These are phyloP conservation scores for Heterobasidion irregulare DNA, from an alignment of 1,284 basidiomycete genomes.

Conservation along the genomic window DNA sequence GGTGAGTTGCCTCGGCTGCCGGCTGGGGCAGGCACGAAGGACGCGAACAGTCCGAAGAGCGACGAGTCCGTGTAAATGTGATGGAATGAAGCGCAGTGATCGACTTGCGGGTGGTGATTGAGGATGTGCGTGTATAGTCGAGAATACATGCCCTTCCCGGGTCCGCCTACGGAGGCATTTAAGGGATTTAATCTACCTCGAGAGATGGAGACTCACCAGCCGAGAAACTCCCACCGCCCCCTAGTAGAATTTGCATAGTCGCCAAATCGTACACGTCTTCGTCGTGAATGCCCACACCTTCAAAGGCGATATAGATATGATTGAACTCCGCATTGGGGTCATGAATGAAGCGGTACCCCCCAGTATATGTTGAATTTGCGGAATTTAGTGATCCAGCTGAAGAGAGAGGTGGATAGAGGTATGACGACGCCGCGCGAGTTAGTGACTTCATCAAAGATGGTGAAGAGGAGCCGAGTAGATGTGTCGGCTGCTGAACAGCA, in stretches of 20 bases:
- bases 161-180: conserved; percentile 52
- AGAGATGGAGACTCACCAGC: conserved; percentile 48
- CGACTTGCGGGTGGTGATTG: conserved; percentile 90
- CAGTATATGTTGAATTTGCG: conserved; percentile 59
- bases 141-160: conserved; percentile 99
- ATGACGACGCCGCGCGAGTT: conserved; percentile 65
- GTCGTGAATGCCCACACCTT: conserved; percentile 89
- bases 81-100: conserved; percentile 97
- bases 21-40: conserved; percentile 70
- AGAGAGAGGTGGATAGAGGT: conserved; percentile 44
- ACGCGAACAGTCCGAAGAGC: conserved; percentile 88
- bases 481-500: conserved; percentile 24
- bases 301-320: conserved; percentile 90
- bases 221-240: conserved; percentile 93
- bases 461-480: conserved; percentile 45
- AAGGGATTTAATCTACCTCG: background rate
- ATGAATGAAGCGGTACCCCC: conserved; percentile 73
- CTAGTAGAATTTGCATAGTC: conserved; percentile 91
- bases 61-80: conserved; percentile 96
- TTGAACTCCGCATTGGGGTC: conserved; percentile 75
- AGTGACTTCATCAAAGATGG: conserved; percentile 58
- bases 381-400: conserved; percentile 13
- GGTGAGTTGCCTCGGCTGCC: conserved; percentile 55
- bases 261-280: conserved; percentile 93
- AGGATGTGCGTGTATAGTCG: conserved; percentile 96